phyloP scores from a whole-genome alignment of 306 rosid genomes.

The Cucumis hystrix region DNA sequence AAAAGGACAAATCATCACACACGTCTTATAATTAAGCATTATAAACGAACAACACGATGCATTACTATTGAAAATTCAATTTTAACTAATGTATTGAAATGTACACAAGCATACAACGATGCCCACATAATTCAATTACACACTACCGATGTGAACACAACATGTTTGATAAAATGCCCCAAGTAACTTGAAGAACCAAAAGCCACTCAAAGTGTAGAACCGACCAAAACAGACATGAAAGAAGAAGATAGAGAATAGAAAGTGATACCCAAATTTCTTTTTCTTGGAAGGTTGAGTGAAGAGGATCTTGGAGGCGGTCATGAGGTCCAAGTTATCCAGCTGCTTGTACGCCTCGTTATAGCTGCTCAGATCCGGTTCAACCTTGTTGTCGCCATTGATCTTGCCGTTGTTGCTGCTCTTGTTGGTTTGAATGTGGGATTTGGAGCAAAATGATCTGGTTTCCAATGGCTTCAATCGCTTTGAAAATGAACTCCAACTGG shows the following conservation, averaged over 20 bases:
- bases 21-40: neutral
- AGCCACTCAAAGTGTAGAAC: neutral
- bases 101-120: neutral
- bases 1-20: neutral
- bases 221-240: neutral
- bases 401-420: neutral
- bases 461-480: conserved; percentile 18
- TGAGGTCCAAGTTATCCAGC: conserved; percentile 59
- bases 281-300: conserved; percentile 50
- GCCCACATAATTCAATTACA: neutral
- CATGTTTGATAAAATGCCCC: conserved; percentile 26
- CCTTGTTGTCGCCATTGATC: conserved; percentile 3
- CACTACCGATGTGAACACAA: neutral
- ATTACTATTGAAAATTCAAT: neutral
- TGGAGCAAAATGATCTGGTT: conserved; percentile 24
- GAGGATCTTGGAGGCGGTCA: conserved; percentile 65
- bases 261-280: conserved; percentile 61
- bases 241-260: neutral
- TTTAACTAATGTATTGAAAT: neutral
- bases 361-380: conserved; percentile 12
- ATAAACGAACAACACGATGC: neutral
- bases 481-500: conserved; percentile 20
- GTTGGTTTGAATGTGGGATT: neutral
- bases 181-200: neutral
- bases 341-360: conserved; percentile 40